A percentile compares a stretch with the other conserved stretches of the same genome.
These are phyloP conservation scores for Eleusine coracana DNA, from an alignment of 176 grass and related monocot species.

Conservation along the genomic window DNA sequence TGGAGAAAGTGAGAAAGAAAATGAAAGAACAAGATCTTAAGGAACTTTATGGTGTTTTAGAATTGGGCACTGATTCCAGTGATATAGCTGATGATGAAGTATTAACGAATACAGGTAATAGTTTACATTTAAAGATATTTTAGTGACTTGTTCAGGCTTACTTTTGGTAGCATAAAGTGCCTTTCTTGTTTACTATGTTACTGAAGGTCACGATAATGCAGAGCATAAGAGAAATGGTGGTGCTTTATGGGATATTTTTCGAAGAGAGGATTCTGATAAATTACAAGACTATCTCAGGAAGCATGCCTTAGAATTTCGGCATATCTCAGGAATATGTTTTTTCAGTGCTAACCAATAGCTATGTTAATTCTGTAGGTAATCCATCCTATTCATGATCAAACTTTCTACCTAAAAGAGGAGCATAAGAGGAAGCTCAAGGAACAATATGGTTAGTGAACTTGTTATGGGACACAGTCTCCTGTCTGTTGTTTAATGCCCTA, in stretches of 20 bases:
- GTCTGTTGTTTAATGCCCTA: not conserved
- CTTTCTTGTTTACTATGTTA: not conserved
- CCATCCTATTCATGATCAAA: not conserved
- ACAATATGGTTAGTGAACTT: not conserved
- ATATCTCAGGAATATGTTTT: slow-evolving; percentile 32
- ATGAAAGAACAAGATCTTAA: slow-evolving; percentile 7
- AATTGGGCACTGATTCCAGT: not conserved
- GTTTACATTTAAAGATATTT: not conserved
- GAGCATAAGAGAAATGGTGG: slow-evolving; percentile 30
- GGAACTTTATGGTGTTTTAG: slow-evolving; percentile 15
- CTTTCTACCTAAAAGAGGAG: not conserved
- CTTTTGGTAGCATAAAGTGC: not conserved
- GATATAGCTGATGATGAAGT: not conserved
- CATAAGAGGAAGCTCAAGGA: not conserved
- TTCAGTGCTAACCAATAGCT: slow-evolving; percentile 9
- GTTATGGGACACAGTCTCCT: too few species aligned
- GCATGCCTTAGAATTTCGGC: slow-evolving; percentile 69
- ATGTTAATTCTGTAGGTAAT: not conserved
- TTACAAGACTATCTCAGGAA: slow-evolving; percentile 67
- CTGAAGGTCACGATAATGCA: not conserved
- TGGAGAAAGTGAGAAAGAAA: not conserved
- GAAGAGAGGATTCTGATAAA: slow-evolving; percentile 71
- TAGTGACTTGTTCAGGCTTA: not conserved
- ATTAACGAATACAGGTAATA: not conserved
- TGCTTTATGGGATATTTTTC: slow-evolving; percentile 90